These are phyloP conservation scores for Tolypocladium tundrense DNA, from an alignment of 2,329 filamentous ascomycete species.

Conservation along the genomic window DNA sequence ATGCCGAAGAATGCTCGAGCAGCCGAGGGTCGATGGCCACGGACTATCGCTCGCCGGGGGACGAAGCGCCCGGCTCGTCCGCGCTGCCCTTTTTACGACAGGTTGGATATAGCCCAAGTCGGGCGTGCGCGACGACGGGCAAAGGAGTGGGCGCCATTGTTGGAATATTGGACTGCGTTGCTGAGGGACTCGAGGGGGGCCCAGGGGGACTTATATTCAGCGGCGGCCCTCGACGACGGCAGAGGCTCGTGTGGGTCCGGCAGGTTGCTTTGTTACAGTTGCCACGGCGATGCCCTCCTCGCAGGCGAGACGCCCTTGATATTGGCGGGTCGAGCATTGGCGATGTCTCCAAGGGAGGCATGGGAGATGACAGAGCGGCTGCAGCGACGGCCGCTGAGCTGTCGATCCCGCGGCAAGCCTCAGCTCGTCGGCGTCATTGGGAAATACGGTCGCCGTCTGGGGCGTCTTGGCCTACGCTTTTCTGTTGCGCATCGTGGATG, in stretches of 20 bases:
- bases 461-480: too few relatives aligned
- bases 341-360: background rate
- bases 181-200: background rate
- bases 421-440: too few relatives aligned
- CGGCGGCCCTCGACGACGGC: background rate
- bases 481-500: too few relatives aligned
- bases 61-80: background rate
- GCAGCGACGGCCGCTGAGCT: background rate
- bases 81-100: background rate
- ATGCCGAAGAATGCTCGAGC: background rate
- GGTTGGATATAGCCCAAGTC: background rate
- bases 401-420: too few relatives aligned
- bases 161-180: background rate
- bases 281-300: background rate
- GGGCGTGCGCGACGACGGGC: background rate
- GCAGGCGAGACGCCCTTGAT: background rate
- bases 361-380: too few relatives aligned
- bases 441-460: too few relatives aligned
- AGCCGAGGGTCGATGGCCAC: background rate
- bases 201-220: background rate
- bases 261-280: too few relatives aligned
- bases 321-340: background rate
- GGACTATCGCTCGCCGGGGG: background rate
- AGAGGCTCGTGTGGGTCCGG: background rate
- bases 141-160: background rate